Evolutionary conservation across 2,329 filamentous ascomycete species (phyloP), one percentile per base, ranked within the genome.

Genomic region (Ceratocystis diversiconidia): DNA sequence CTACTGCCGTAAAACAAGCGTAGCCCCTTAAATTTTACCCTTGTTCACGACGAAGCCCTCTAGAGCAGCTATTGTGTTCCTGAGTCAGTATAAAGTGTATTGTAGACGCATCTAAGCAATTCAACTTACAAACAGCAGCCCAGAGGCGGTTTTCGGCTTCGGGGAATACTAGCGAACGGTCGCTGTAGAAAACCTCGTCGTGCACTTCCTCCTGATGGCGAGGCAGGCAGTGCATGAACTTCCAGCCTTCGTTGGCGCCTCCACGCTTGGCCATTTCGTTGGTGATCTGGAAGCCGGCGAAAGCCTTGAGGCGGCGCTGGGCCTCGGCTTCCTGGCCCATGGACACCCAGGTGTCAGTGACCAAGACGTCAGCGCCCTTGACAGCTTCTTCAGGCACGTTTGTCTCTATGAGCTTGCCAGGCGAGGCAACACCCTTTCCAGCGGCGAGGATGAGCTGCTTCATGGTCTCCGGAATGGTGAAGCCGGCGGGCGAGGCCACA

Each of bases 181-280:
- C 80, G 61, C 89, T 86, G 75, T 97, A 96, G 73, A 99, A 97
- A 1, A 99, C 92, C 72, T 94, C 91, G 72, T 99, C 92, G 66
- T 83, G 85, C 43, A 99, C 94, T 77, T 99, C 94, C 75, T 99
- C 92, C 0, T 84, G 83, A 73, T 99, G 92, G 69, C 94, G 84
- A 15, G 94, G 94, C 67, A 99, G 77, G 74, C 94, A 99, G 79
- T 99, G 94, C 94, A 99, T 96, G 75, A 99, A 99, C 76, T 90
- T 91, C 94, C 94, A 99, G 69, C 83, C 82, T 15, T 87, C 80
- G 74, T 94, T 95, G 52, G 94, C 94, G 22, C 90, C 92, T 55
- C 91, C 92, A 62, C 86, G 82, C 75, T 86, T 83, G 1, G 91
- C 92, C 70, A 99, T 79, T 55, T 94, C 89, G 61, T 86, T 83